Evolutionary conservation across 2,329 filamentous ascomycete species (phyloP), one percentile per base, ranked within the genome.

Genomic region (Ascochyta pisi): DNA sequence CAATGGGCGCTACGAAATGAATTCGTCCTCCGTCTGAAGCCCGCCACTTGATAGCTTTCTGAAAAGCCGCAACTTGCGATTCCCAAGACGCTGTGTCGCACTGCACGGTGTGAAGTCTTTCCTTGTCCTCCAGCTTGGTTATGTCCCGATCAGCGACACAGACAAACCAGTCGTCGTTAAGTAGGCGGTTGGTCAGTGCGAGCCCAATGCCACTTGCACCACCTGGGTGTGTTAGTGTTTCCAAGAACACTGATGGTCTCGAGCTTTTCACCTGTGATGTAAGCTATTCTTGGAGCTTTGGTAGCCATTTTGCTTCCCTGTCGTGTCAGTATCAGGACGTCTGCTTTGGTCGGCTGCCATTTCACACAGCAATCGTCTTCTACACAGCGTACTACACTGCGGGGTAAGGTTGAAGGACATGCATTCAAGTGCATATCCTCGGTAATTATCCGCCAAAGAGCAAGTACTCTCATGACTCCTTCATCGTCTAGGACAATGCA

Each of bases 121-220:
- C 38, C 12, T n/a, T 27, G 3, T 44, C 13, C 52, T 71, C 29
- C 8, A 71, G 67, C 8, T 57, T 61, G 22, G 55, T 9, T n/a
- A 70, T 51, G 55, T 77, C 67, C 29, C 61, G 58, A 54, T 79
- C 77, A 27, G 83, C 75, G 3, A 83, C 81, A 52, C 79, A 81
- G 33, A 86, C 80, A 35, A 79, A 76, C 57, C 83, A 79, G 63
- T 65, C 65, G 56, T 64, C 61, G 3, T 47, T 49, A 12, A 70
- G 61, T 29, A 77, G 71, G 53, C 69, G 68, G 10, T 64, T 45
- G 15, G 67, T 59, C 5, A 77, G 63, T 8, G 73, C 73, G 12
- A 57, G 67, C 12, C 70, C 75, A 24, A 77, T 77, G 51, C 75
- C 75, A 45, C 69, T 68, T 44, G 64, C 64, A 22, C 66, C 63